Evolutionary conservation across 306 rosid genomes (phyloP), one percentile per base, ranked within the genome.

Genomic region (Oemleria cerasiformis): DNA sequence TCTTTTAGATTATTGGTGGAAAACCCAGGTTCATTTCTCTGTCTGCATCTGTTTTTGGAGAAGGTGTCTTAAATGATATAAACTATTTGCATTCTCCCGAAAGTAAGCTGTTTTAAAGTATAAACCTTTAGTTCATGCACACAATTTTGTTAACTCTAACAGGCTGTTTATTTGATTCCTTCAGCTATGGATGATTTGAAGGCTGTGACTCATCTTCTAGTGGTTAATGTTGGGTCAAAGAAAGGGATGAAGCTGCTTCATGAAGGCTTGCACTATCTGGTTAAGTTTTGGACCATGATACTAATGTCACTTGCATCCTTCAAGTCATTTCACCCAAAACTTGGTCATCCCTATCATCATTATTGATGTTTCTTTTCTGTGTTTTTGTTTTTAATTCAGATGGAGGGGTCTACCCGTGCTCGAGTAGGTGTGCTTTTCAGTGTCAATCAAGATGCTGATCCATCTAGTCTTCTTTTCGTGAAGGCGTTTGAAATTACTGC

Each of bases 171-270:
- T 68, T 51, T 51, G 25, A 59, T 73, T 19, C 5, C 39, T 45
- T 67, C 84, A 94, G 99, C 99, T 62, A 64, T 74, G 71, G 92
- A 94, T 77, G 97, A 91, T 68, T 75, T 94, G 95, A 94, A 94
- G 84, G 85, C 97, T 0, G 92, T 94, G 76, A 94, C 99, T 47
- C 99, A 94, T 80, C 91, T 91, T 79, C 83, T 94, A 79, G 91
- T 84, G 65, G 82, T 94, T 75, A 88, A 94, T 75, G 77, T 84
- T 68, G 56, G 91, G 73, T 86, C 91, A 60, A 80, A 72, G 76
- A 86, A 85, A 64, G 97, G 99, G 84, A 72, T 88, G 59, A 81
- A 83, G 78, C 84, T 94, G 78, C 92, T 94, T 72, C 88, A 49
- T 66, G 95, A 89, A 79, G 92, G 95, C 87, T 80, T 94, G 63